phyloP scores from a whole-genome alignment of 2,329 filamentous ascomycete species.

The Elsinoe necatrix region DNA sequence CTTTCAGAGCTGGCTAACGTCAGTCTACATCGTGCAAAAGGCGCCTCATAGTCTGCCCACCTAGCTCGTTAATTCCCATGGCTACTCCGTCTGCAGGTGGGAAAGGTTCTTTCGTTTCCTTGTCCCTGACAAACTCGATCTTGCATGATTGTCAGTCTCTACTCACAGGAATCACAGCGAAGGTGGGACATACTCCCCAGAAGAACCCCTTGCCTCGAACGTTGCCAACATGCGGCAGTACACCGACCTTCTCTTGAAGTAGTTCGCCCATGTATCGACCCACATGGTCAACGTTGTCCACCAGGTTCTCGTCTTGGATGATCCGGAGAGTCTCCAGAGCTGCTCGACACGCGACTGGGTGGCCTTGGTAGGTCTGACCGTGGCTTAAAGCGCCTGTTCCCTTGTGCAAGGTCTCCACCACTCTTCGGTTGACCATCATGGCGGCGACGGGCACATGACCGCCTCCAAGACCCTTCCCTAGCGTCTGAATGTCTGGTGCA shows the following conservation, averaged over 20 bases:
- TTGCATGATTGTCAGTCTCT: conserved; percentile 24
- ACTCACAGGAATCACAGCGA: background rate
- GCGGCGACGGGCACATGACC: conserved; percentile 56
- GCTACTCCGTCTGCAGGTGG: conserved; percentile 38
- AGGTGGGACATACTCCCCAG: conserved; percentile 41
- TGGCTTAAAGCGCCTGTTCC: conserved; percentile 46
- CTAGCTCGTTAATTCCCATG: conserved; percentile 44
- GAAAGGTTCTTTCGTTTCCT: conserved; percentile 47
- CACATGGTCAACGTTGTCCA: conserved; percentile 50
- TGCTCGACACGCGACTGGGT: conserved; percentile 51
- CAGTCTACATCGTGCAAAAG: conserved; percentile 14
- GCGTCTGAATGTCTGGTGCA: conserved; percentile 56
- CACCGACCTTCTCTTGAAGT: conserved; percentile 37
- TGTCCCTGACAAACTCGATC: conserved; percentile 53
- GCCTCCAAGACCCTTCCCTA: conserved; percentile 59
- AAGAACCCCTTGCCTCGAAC: conserved; percentile 54
- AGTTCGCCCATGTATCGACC: conserved; percentile 42
- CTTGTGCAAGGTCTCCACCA: conserved; percentile 42
- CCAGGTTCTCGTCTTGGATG: conserved; percentile 48
- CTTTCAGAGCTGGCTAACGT: conserved; percentile 31
- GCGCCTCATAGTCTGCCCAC: conserved; percentile 26
- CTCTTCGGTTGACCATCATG: conserved; percentile 46
- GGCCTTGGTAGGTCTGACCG: conserved; percentile 57
- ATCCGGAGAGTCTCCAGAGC: conserved; percentile 56
- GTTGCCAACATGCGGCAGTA: conserved; percentile 48